Evolutionary conservation across 1,284 basidiomycete genomes (phyloP).

Genomic region (Pholiota adiposa): DNA sequence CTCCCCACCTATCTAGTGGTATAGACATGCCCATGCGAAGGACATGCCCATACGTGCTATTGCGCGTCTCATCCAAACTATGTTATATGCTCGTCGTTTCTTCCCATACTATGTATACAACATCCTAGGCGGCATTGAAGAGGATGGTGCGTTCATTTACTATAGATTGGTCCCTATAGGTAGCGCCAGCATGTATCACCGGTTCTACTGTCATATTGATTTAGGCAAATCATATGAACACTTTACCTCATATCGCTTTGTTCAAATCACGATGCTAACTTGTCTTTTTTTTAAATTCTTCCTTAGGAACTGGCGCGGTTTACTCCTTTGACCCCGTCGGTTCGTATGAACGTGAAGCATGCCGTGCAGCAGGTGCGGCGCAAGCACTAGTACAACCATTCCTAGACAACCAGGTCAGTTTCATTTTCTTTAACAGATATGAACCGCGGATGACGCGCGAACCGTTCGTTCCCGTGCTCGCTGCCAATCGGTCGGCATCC

Average conservation of each 20-base stretch:
- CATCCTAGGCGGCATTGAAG: conserved; percentile 92
- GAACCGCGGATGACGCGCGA: conserved; percentile 24
- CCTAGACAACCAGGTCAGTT: conserved; percentile 90
- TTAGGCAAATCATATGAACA: conserved; percentile 21
- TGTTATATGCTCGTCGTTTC: conserved; percentile 93
- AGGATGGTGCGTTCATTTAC: conserved; percentile 73
- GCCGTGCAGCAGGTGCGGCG: conserved; percentile 92
- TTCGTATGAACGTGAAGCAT: conserved; percentile 93
- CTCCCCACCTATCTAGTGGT: conserved; percentile 67
- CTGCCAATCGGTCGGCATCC: conserved; percentile 34
- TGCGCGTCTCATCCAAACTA: conserved; percentile 93
- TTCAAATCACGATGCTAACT: conserved; percentile 15
- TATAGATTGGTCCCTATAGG: neutral
- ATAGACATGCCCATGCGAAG: conserved; percentile 91
- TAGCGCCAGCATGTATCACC: neutral
- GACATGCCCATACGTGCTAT: conserved; percentile 93
- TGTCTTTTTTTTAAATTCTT: conserved; percentile 20
- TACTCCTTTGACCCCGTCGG: conserved; percentile 98
- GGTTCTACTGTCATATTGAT: conserved; percentile 13
- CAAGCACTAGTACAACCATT: conserved; percentile 92
- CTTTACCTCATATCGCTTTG: neutral
- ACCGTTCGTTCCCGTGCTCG: conserved; percentile 27
- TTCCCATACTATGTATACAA: conserved; percentile 98
- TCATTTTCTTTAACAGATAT: conserved; percentile 22
- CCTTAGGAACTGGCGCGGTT: conserved; percentile 85